A percentile compares a stretch with the other conserved stretches of the same genome.
These are phyloP conservation scores for Fusarium bulbicola DNA, from an alignment of 2,329 filamentous ascomycete genomes.

Conservation along the genomic window DNA sequence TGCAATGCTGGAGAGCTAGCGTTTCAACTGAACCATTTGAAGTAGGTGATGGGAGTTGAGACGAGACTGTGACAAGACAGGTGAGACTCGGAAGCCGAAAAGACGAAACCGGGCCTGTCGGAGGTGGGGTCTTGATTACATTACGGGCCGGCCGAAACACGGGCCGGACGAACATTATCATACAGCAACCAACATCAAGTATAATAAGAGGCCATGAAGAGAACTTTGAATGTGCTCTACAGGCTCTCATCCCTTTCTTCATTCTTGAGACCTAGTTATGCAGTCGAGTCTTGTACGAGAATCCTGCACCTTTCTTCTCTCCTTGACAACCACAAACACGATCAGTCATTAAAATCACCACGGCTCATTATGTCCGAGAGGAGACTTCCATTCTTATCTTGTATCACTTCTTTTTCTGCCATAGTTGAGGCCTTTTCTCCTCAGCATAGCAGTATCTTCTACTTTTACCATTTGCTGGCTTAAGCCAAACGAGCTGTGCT, in stretches of 20 bases:
- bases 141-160: constrained; percentile 9
- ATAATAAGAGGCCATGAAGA: constrained; percentile 5
- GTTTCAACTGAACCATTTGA: constrained; percentile 5
- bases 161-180: no score
- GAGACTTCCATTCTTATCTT: constrained; percentile 1
- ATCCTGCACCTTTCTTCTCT: constrained; percentile 12
- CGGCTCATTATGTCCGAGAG: constrained; percentile 23
- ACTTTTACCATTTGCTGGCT: constrained; percentile 17
- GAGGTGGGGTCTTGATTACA: constrained; percentile 23
- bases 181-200: background rate
- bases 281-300: constrained; percentile 33
- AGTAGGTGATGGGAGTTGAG: background rate
- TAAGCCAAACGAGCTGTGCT: constrained; percentile 23
- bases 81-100: constrained; percentile 32
- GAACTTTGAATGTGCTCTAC: background rate
- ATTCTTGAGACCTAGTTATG: constrained; percentile 12
- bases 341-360: background rate
- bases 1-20: background rate
- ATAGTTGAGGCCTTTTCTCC: constrained; percentile 3
- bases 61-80: constrained; percentile 15
- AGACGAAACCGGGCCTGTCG: constrained; percentile 30
- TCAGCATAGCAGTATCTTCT: constrained; percentile 18
- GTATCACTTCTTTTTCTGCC: constrained; percentile 1
- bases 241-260: constrained; percentile 15
- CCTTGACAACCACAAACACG: constrained; percentile 11